Base-by-base conservation (phyloP, 441 rosid genomes). In the Populus hybrid region DNA sequence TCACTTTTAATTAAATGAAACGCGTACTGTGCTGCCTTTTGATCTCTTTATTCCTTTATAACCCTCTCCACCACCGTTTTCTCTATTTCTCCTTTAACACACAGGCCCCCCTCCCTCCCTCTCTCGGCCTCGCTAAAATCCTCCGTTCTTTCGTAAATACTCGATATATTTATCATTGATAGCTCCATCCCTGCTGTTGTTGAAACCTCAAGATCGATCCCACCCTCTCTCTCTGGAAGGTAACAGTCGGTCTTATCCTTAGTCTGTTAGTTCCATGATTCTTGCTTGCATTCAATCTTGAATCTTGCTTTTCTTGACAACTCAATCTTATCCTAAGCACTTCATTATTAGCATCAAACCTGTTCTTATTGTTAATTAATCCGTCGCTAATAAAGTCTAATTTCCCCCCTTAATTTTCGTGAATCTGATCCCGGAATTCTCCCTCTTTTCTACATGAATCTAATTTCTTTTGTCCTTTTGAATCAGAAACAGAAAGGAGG, bases 21-120 rank as follows among this genome's bases (percentile, higher is more conserved):
- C 80, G 42, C 35, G 83, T 83, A 80, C 82, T 61, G 24, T 73
- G 70, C 71, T 70, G 57, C 57, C 57, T 5, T 50, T 50, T 14
- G 57, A 5, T 50, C 1, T 50, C 46, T 75, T 80, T 77, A 80
- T 82, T 83, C 78, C 87, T 83, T 80, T 81, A 67, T 80, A 84
- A 71, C 83, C 32, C 18, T 72, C 57, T 21, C 70, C 64, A 23
- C 72, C 69, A 38, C 65, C 21, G 35, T 71, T 78, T 80, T 46
- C 67, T 46, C 81, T 53, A 71, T 20, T 71, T 70, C 66, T 24
- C 1, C 24, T 40, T 59, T 74, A 59, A 71, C 12, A 16, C 71
- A 36, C 78, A 78, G 84, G 36, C 79, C 78, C 50, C 82, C 75
- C 76, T 80, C n/a, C 70, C 79, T 69, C 77, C 75, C 70, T 69